Evolutionary conservation across 169 alveolate genomes (phyloP).

Genomic region (Plasmodium vinckei): DNA sequence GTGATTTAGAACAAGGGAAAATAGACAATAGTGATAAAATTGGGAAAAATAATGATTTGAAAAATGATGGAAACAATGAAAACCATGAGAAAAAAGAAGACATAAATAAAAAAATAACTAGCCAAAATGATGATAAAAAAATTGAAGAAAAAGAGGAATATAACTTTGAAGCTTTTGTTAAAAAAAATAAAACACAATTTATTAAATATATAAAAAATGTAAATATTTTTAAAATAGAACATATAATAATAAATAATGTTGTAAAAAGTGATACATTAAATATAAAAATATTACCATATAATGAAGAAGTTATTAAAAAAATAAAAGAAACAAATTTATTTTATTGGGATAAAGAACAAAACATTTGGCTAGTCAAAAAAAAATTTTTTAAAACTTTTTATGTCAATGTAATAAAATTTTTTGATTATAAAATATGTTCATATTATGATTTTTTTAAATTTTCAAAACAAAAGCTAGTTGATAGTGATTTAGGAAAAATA

Average conservation of each 20-base stretch:
- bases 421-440: slow-evolving; percentile 51
- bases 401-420: slow-evolving; percentile 19
- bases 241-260: slow-evolving; percentile 38
- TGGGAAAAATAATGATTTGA: neutral
- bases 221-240: slow-evolving; percentile 42
- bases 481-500: slow-evolving; percentile 1
- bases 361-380: slow-evolving; percentile 40
- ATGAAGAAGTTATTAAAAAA: slow-evolving; percentile 36
- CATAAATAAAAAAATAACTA: neutral
- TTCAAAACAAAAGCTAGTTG: slow-evolving; percentile 23
- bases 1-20: neutral
- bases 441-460: slow-evolving; percentile 51
- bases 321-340: slow-evolving; percentile 42
- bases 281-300: slow-evolving; percentile 51
- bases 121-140: neutral
- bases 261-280: slow-evolving; percentile 26
- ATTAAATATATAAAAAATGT: slow-evolving; percentile 33
- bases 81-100: neutral
- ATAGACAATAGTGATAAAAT: neutral
- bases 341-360: slow-evolving; percentile 58
- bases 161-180: slow-evolving; percentile 21
- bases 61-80: neutral
- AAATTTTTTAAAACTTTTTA: slow-evolving; percentile 42
- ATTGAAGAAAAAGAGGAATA: neutral
- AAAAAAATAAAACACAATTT: slow-evolving; percentile 19